Evolutionary conservation across 1,284 basidiomycete species (phyloP), one percentile per base, ranked within the genome.

Genomic region (Gomphus sp.): DNA sequence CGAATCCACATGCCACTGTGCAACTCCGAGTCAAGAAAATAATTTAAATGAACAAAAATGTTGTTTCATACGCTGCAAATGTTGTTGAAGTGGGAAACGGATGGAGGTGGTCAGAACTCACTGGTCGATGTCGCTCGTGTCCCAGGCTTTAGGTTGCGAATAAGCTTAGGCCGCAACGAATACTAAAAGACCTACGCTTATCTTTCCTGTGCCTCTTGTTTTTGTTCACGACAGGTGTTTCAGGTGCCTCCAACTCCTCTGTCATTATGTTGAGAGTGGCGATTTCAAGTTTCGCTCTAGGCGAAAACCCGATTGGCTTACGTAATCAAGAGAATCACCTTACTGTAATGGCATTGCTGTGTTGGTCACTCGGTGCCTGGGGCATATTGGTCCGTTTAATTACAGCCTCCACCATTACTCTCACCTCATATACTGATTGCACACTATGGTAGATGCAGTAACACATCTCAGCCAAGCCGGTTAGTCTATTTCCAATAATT

Each of bases 61-160:
- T 48, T 56, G 43, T 50, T 51, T 64, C 71, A 68, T 66, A 75
- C 71, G 66, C 74, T 75, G 52, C 59, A 59, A 45, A 54, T 25
- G 64, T 55, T 56, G 18, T 60, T 36, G 45, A 61, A 39, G 39
- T 9, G 33, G n/a, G 39, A 8, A 50, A 49, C 37, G 18, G 18
- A 47, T 52, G 16, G 62, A 48, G 43, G 33, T 28, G 22, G 36
- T 54, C 59, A 37, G 45, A 52, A 73, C 90, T 85, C 72, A 95
- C 89, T 98, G 96, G 78, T 99, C 92, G 72, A 98, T 93, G 66
- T 98, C 93, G 70, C 98, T 95, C 51, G 94, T 97, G 72, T 99
- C 96, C 97, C 96, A 99, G 67, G 93, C 93, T 95, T 68, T 63
- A 64, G 52, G 3, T 37, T 52, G 56, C 16, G 10, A 49, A 50